Evolutionary conservation across 78 protist species (phyloP).

Genomic region (Cyanophora paradoxa): DNA sequence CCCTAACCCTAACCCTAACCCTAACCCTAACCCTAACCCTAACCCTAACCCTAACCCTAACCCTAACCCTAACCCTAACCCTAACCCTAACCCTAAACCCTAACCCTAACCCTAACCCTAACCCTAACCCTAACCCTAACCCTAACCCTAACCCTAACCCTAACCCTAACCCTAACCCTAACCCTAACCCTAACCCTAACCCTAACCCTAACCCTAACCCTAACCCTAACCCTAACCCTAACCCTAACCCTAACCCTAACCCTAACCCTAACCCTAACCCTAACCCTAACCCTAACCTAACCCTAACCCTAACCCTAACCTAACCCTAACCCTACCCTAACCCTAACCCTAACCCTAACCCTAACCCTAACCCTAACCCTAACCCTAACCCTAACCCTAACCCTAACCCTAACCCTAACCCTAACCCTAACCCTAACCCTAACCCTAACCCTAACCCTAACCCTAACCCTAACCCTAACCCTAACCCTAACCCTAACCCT

Average conservation of each 20-base stretch:
- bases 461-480: constrained; percentile 6
- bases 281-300: too few relatives aligned
- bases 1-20: constrained; percentile 6
- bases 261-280: not conserved
- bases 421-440: constrained; percentile 5
- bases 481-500: constrained; percentile 5
- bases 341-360: constrained; percentile 1
- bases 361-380: constrained; percentile 5
- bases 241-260: not conserved
- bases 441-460: constrained; percentile 5
- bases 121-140: constrained; percentile 5
- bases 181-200: constrained; percentile 5
- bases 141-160: constrained; percentile 6
- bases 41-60: constrained; percentile 5
- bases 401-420: constrained; percentile 6
- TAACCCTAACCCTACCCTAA: constrained; percentile 4
- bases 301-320: too few relatives aligned
- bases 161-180: constrained; percentile 2
- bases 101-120: constrained; percentile 5
- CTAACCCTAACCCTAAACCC: constrained; percentile 3
- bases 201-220: constrained; percentile 6
- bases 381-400: constrained; percentile 5
- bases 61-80: constrained; percentile 6
- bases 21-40: constrained; percentile 5
- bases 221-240: constrained; percentile 5